These are phyloP conservation scores for Starmera stellimalicola DNA, from an alignment of 1,139 yeast species.

Conservation along the genomic window DNA sequence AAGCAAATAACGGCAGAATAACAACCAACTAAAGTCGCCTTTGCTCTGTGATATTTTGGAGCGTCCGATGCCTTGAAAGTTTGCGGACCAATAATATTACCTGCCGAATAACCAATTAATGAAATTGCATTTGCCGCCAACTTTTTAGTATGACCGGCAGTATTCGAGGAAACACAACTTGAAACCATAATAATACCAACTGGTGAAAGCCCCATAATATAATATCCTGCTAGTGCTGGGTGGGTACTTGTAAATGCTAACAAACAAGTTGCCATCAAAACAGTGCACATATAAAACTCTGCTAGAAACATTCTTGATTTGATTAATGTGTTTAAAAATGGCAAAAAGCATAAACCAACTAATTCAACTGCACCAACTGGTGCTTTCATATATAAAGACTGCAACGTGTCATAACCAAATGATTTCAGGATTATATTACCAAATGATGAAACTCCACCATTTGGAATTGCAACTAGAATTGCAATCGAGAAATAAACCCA, in stretches of 20 bases:
- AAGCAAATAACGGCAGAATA: constrained; percentile 21
- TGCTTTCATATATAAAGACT: constrained; percentile 28
- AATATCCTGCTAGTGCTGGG: constrained; percentile 36
- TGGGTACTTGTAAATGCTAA: constrained; percentile 14
- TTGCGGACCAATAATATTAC: constrained; percentile 50
- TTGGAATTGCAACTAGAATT: constrained; percentile 25
- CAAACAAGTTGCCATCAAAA: constrained; percentile 4
- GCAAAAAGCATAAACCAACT: constrained; percentile 16
- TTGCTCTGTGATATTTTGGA: constrained; percentile 40
- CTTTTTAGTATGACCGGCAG: constrained; percentile 53
- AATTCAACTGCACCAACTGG: constrained; percentile 32
- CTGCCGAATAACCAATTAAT: constrained; percentile 46
- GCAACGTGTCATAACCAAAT: constrained; percentile 5
- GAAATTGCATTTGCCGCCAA: constrained; percentile 31
- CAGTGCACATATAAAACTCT: constrained; percentile 2
- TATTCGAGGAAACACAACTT: constrained; percentile 38
- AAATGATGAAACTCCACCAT: constrained; percentile 27
- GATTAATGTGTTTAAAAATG: constrained; percentile 18
- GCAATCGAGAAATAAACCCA: constrained; percentile 28
- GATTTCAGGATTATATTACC: constrained; percentile 28
- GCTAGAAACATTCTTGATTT: constrained; percentile 5
- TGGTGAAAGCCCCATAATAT: constrained; percentile 22
- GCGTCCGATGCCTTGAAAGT: constrained; percentile 29
- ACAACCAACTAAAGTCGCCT: constrained; percentile 31
- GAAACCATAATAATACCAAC: constrained; percentile 25